A percentile compares a stretch with the other conserved stretches of the same genome.
phyloP scores from a whole-genome alignment of 2,329 filamentous ascomycete species.

The Orbilia blumenaviensis region DNA sequence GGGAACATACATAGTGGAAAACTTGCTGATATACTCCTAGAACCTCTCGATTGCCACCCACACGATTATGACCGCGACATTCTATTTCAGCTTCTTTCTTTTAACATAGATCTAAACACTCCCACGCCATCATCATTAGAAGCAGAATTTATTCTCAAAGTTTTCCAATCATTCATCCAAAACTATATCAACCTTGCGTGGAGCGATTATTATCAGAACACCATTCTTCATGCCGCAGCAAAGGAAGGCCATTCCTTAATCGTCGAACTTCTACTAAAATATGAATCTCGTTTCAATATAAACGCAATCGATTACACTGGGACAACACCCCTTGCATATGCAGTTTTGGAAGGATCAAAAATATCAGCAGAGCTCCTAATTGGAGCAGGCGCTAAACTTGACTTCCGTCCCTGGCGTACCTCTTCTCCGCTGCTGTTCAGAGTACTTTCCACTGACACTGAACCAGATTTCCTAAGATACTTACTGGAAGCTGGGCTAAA shows the following conservation, averaged over 20 bases:
- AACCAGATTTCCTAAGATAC: not conserved
- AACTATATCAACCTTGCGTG: not conserved
- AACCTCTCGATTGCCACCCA: not conserved
- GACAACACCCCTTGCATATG: not conserved
- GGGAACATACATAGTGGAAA: not conserved
- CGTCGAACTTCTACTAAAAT: not conserved
- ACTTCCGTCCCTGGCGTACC: not conserved
- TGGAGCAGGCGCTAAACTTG: not conserved
- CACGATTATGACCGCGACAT: not conserved
- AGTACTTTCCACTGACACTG: not conserved
- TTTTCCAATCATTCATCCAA: not conserved
- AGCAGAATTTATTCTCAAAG: not conserved
- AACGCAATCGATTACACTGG: not conserved
- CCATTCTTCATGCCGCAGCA: not conserved
- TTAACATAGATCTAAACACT: not conserved
- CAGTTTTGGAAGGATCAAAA: not conserved
- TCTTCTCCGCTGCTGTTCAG: not conserved
- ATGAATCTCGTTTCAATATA: not conserved
- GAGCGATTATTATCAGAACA: not conserved
- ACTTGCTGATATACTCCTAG: not conserved
- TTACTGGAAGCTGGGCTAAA: not conserved
- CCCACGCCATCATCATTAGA: not conserved
- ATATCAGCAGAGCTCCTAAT: not conserved
- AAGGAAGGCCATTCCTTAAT: not conserved
- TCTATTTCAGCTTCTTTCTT: not conserved